Base-by-base conservation (phyloP, 805 yeast genomes). In the Kregervanrija delftensis region DNA sequence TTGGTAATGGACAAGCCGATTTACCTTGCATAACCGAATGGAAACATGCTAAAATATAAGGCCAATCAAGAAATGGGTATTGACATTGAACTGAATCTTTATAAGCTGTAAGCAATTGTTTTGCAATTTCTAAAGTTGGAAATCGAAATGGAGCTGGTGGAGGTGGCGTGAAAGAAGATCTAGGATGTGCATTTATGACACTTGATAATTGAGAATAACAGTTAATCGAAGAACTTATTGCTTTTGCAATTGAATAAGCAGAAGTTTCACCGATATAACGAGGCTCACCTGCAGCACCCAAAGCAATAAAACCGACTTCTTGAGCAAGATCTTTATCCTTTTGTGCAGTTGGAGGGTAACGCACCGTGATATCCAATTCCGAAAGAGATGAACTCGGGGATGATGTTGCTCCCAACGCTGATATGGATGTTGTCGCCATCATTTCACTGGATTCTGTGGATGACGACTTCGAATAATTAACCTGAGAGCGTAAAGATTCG, bases 61-160 rank as follows among this genome's bases (percentile, higher is more conserved):
- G 37, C 67, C 66, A 60, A 34, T 63, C 65, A 12, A 64, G 47
- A 40, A 64, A 65, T 3, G 68, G 68, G 42, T 65, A 65, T 43
- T 63, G 67, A 33, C 58, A 55, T 13, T 65, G 69, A n/a, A 60
- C 65, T n/a, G 55, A 49, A 31, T 49, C 50, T 40, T 56, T 49
- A 42, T 62, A 65, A 2, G 57, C 54, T 13, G 48, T 39, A 35
- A 62, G 33, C 16, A 47, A 49, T 44, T 30, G 42, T 5, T 37
- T 39, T 1, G 60, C 61, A 22, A 47, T 47, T 2, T 35, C 33
- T 5, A 22, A 11, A 10, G 53, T 41, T 1, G 65, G 65, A 37
- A 53, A 58, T 2, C 45, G 40, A 38, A 60, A 57, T 2, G 55
- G 51, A 22, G 28, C 28, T 22, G 28, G 28, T 22, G 28, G 28